phyloP scores from a whole-genome alignment of 2,329 filamentous ascomycete species.

The Ophiostoma sp. region DNA sequence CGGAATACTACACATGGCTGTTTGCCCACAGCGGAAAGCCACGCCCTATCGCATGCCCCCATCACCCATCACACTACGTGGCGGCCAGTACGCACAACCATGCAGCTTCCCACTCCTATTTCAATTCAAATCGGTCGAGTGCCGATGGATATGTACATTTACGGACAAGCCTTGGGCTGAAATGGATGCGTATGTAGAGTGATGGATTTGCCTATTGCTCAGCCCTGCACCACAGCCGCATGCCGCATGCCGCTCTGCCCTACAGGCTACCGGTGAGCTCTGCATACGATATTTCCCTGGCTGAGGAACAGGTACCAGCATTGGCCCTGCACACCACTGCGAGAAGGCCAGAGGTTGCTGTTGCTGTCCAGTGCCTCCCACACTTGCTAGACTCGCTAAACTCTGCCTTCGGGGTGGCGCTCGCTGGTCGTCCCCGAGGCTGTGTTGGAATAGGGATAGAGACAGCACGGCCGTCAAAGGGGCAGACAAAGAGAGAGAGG shows the following conservation, averaged over 20 bases:
- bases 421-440: too few relatives aligned
- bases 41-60: neutral
- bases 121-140: neutral
- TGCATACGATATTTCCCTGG: too few relatives aligned
- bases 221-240: neutral
- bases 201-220: too few relatives aligned
- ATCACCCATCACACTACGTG: neutral
- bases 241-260: neutral
- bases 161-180: constrained; percentile 2
- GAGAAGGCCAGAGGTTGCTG: too few relatives aligned
- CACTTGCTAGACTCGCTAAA: too few relatives aligned
- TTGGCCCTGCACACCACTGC: too few relatives aligned
- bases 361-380: too few relatives aligned
- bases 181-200: neutral
- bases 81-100: neutral
- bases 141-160: constrained; percentile 3
- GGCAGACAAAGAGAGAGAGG: neutral
- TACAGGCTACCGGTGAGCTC: neutral
- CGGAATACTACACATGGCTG: neutral
- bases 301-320: too few relatives aligned
- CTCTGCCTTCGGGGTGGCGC: too few relatives aligned
- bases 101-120: neutral
- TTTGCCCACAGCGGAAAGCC: neutral
- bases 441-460: too few relatives aligned
- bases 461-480: neutral